Percentiles rank a stretch among this genome's conserved stretches.
Conservation (phyloP, 108 stramenopile genomes). For the Stephanodiscus triporus region DNA sequence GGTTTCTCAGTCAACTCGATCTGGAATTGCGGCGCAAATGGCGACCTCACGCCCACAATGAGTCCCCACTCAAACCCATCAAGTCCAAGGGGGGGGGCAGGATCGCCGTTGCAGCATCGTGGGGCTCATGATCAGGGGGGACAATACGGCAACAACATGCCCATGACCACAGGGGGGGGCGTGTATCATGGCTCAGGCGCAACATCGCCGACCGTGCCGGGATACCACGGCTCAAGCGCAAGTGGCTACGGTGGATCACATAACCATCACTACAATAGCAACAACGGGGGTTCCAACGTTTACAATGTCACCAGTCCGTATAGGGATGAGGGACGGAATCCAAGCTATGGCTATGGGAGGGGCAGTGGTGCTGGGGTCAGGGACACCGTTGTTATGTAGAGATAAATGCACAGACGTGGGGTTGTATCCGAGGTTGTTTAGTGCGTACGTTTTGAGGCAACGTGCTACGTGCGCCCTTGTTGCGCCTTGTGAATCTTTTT, state of each 20-base stretch:
- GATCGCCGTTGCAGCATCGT: not conserved
- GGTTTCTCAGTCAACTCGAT: slow-evolving; percentile 73
- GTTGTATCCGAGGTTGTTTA: too few species aligned
- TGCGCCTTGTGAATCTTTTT: not conserved
- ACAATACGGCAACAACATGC: not conserved
- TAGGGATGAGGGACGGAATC: slow-evolving; percentile 26
- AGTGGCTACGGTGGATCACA: not conserved
- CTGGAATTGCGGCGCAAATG: slow-evolving; percentile 80
- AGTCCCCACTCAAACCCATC: slow-evolving; percentile 50
- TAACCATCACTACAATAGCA: not conserved
- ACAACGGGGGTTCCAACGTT: not conserved
- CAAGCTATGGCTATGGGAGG: slow-evolving; percentile 23
- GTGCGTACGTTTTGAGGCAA: too few species aligned
- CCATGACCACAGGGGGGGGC: not conserved
- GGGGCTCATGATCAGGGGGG: not conserved
- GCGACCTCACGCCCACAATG: slow-evolving; percentile 53
- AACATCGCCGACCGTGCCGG: not conserved
- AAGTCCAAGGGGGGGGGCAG: slow-evolving; percentile 23
- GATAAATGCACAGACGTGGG: too few species aligned
- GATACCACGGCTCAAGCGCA: not conserved
- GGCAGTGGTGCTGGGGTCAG: slow-evolving; percentile 32
- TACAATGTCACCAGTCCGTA: slow-evolving; percentile 8
- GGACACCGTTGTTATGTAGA: slow-evolving; percentile 40
- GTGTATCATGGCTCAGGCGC: not conserved
- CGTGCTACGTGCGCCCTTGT: too few species aligned